Evolutionary conservation across 1,139 yeast species (phyloP).

Genomic region (Scheffersomyces insectosa): DNA sequence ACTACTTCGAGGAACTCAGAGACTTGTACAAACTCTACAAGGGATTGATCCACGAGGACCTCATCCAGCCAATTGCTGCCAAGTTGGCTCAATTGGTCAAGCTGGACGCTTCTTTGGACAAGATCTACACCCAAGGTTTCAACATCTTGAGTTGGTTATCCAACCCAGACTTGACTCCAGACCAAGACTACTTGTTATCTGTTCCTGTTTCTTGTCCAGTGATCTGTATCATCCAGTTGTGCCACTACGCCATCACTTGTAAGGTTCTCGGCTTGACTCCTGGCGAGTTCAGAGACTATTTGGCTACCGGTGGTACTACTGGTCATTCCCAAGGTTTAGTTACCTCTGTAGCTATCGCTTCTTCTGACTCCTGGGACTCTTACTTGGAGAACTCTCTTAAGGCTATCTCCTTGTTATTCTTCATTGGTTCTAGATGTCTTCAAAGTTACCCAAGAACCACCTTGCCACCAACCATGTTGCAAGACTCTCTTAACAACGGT

Average conservation of each 20-base stretch:
- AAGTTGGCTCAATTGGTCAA: slow-evolving; percentile 69
- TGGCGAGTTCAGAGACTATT: slow-evolving; percentile 72
- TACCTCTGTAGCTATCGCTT: slow-evolving; percentile 88
- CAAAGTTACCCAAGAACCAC: slow-evolving; percentile 91
- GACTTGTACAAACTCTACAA: slow-evolving; percentile 77
- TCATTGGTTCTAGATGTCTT: slow-evolving; percentile 90
- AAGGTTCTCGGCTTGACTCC: slow-evolving; percentile 85
- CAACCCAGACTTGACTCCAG: slow-evolving; percentile 84
- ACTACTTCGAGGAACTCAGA: slow-evolving; percentile 94
- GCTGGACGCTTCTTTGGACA: slow-evolving; percentile 56
- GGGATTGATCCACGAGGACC: slow-evolving; percentile 65
- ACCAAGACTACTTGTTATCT: slow-evolving; percentile 80
- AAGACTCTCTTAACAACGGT: slow-evolving; percentile 89
- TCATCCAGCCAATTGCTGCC: slow-evolving; percentile 67
- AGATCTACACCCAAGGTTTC: slow-evolving; percentile 91
- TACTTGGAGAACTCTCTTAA: slow-evolving; percentile 71
- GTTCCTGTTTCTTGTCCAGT: slow-evolving; percentile 96
- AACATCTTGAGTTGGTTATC: slow-evolving; percentile 86
- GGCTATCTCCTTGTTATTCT: slow-evolving; percentile 83
- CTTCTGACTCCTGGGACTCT: slow-evolving; percentile 83
- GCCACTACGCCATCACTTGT: slow-evolving; percentile 89
- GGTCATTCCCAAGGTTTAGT: slow-evolving; percentile 99
- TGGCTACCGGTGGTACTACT: slow-evolving; percentile 70
- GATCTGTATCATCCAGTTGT: slow-evolving; percentile 91
- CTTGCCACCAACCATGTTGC: slow-evolving; percentile 88